Evolutionary conservation across 768 basidiomycete genomes (phyloP).

Genomic region (Termitomyces titanicus): DNA sequence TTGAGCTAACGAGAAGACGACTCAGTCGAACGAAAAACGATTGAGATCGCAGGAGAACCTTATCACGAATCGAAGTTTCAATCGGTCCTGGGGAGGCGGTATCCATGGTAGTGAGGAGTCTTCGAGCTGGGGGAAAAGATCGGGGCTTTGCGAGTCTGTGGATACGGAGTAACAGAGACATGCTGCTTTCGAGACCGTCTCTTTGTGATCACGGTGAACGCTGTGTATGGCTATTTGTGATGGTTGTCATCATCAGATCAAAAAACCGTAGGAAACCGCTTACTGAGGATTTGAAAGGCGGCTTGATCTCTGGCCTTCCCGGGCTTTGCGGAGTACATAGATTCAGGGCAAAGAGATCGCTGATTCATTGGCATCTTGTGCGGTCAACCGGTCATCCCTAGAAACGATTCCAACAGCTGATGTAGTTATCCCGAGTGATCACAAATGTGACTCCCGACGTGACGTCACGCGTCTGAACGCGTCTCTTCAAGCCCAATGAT

Average conservation of each 20-base stretch:
- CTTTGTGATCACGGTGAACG: background rate
- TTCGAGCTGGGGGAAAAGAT: constrained; percentile 3
- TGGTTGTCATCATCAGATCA: background rate
- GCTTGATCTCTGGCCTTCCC: background rate
- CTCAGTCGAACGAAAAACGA: constrained; percentile 16
- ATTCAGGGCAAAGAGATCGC: too few species aligned
- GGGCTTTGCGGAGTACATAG: background rate
- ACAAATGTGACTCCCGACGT: too few species aligned
- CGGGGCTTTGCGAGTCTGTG: constrained; percentile 5
- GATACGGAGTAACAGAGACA: constrained; percentile 16
- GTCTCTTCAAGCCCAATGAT: background rate
- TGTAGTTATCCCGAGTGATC: too few species aligned
- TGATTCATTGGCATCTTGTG: too few species aligned
- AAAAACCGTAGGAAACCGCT: too few species aligned
- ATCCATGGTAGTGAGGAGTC: constrained; percentile 18
- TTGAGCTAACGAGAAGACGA: constrained; percentile 46
- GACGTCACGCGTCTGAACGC: background rate
- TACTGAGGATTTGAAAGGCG: too few species aligned
- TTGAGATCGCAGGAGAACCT: constrained; percentile 36
- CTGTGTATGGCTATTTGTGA: constrained; percentile 5
- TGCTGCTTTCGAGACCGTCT: constrained; percentile 8
- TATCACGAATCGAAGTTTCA: constrained; percentile 57
- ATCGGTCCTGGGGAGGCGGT: constrained; percentile 41
- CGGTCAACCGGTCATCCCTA: too few species aligned
- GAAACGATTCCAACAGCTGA: too few species aligned